Evolutionary conservation across 768 basidiomycete species (phyloP).

Genomic region (Candolleomyces aberdarensis): DNA sequence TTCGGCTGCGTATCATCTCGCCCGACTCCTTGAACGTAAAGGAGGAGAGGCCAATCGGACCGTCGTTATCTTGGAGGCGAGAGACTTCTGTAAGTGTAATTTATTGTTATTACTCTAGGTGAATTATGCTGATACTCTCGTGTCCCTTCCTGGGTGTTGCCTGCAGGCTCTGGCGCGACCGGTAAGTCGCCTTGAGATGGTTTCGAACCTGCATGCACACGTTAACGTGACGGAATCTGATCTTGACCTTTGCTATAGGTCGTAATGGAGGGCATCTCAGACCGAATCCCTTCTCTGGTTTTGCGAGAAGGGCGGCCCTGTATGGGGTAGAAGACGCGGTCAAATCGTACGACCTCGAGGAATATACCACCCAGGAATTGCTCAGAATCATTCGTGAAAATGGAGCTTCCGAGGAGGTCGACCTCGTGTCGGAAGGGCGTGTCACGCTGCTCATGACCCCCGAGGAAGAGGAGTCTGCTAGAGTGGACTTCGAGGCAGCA

Average conservation of each 20-base stretch:
- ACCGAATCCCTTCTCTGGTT: constrained; percentile 44
- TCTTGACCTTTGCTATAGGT: constrained; percentile 36
- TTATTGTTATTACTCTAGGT: neutral
- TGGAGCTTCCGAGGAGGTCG: constrained; percentile 47
- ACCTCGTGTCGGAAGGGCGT: constrained; percentile 59
- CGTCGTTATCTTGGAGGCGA: constrained; percentile 74
- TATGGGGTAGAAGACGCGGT: constrained; percentile 56
- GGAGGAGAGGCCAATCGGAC: constrained; percentile 23
- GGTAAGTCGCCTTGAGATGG: constrained; percentile 36
- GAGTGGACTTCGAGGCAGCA: constrained; percentile 52
- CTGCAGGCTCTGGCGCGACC: constrained; percentile 70
- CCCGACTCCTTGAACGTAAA: neutral
- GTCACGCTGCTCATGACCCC: constrained; percentile 46
- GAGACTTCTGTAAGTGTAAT: constrained; percentile 70
- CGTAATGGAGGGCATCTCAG: constrained; percentile 80
- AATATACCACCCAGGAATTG: constrained; percentile 48
- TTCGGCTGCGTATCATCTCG: constrained; percentile 69
- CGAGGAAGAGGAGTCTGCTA: constrained; percentile 35
- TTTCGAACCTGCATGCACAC: neutral
- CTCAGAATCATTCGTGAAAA: constrained; percentile 44
- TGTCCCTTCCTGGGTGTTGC: neutral
- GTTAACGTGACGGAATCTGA: neutral
- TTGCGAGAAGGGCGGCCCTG: constrained; percentile 29
- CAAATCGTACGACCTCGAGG: constrained; percentile 53
- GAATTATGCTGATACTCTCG: neutral